These are phyloP conservation scores for Lactifluus hygrophoroides DNA, from an alignment of 768 basidiomycete genomes.

Conservation along the genomic window DNA sequence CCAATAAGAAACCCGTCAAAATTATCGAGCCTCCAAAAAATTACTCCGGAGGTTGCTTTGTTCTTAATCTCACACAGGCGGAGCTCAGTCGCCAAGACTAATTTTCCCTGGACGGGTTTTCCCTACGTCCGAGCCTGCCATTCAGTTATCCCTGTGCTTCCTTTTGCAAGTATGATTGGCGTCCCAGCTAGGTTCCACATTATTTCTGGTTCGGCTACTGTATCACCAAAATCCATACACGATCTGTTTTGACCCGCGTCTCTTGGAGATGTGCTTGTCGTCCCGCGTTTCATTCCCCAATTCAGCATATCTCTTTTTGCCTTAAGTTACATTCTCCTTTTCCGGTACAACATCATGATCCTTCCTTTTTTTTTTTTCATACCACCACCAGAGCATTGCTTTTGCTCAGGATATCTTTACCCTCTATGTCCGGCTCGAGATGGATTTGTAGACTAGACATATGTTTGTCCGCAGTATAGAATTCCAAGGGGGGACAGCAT, in stretches of 20 bases:
- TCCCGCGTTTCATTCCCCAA: neutral
- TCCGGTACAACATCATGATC: neutral
- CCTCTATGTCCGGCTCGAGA: neutral
- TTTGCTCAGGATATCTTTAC: neutral
- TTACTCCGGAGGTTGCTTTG: conserved; percentile 53
- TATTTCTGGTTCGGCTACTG: neutral
- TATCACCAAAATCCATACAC: neutral
- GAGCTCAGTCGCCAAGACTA: conserved; percentile 68
- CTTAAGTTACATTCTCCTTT: neutral
- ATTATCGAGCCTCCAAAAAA: conserved; percentile 74
- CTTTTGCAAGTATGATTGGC: neutral
- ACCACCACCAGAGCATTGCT: neutral
- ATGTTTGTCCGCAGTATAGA: conserved; percentile 1
- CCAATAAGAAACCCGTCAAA: conserved; percentile 48
- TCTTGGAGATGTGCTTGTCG: neutral
- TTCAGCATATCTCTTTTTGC: neutral
- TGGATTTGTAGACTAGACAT: neutral
- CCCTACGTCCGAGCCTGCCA: neutral
- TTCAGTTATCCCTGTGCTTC: neutral
- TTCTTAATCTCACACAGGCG: conserved; percentile 74
- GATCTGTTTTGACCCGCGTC: neutral
- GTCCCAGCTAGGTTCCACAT: neutral
- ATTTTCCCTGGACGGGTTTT: conserved; percentile 15
- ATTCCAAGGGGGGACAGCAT: neutral
- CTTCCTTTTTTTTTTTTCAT: too few relatives aligned